These are phyloP conservation scores for Solanum hybrid DNA, from an alignment of 305 asterid genomes.

Conservation along the genomic window DNA sequence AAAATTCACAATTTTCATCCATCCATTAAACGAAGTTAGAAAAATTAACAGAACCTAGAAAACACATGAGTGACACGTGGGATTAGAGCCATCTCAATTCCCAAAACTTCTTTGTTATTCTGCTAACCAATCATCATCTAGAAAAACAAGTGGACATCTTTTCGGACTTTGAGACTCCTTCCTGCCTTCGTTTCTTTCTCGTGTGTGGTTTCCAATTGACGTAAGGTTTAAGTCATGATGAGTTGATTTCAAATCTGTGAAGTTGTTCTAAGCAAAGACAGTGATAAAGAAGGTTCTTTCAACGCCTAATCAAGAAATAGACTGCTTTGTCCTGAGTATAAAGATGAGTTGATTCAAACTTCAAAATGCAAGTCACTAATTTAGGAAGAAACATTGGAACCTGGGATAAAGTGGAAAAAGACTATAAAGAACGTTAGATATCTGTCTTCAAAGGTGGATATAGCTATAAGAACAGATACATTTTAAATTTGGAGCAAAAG, in stretches of 20 bases:
- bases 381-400: not conserved
- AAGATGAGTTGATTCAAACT: not conserved
- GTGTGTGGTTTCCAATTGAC: not conserved
- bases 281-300: not conserved
- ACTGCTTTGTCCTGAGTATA: not conserved
- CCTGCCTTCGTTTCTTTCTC: not conserved
- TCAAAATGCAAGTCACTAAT: not conserved
- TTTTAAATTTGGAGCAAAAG: not conserved
- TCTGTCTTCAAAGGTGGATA: not conserved
- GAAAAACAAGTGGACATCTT: not conserved
- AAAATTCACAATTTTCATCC: not conserved
- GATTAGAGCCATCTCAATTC: not conserved
- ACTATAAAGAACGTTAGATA: not conserved
- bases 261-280: not conserved
- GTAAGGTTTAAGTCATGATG: not conserved
- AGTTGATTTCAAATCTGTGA: not conserved
- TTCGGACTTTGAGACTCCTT: not conserved
- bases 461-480: not conserved
- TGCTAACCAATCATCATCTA: not conserved
- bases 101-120: not conserved
- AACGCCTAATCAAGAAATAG: not conserved
- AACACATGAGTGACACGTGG: not conserved
- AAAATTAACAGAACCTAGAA: not conserved
- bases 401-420: not conserved
- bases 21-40: not conserved